Base-by-base conservation (phyloP, 2,329 filamentous ascomycete genomes). In the Leptographium procerum region DNA sequence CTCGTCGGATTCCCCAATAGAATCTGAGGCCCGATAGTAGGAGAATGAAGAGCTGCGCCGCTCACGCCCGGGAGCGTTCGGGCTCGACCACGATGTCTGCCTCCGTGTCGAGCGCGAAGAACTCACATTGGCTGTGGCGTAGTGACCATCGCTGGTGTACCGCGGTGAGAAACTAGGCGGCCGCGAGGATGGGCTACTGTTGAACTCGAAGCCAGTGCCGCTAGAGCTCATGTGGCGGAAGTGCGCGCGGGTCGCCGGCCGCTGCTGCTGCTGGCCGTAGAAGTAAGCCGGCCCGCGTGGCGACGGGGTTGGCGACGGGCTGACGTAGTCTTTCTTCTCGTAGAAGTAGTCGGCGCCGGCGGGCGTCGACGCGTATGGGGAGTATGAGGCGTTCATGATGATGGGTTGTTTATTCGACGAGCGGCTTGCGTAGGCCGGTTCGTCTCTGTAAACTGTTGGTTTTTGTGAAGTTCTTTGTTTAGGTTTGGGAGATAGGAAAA, bases 121-220 rank as follows among this genome's bases (percentile, higher is more conserved):
- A 84, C 81, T 84, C 81, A 84, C 81, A 83, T 83, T 81, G 74
- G 79, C 80, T 73, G 81, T 83, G 73, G 79, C 80, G 75, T 84
- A 84, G 68, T 81, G 75, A 70, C 81, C 81, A 68, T 75, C 77
- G 76, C 80, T 83, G 69, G 78, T 82, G 74, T 81, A 84, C 66
- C 81, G 78, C 62, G 81, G 81, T 62, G 81, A 84, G 68, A 81
- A 80, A 61, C 75, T 73, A 47, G 73, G 76, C 60, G 73, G 75
- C 66, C 73, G 75, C 60, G 61, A 58, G 16, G 59, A 60, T 2
- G 71, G 77, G 64, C 70, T 76, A 62, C 62, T 66, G 56, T 69
- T 65, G 63, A 67, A 75, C 51, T 74, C 70, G 64, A 67, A 70
- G 65, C 68, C 71, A 33, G 51, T 55, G 47, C 51, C 59, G 65